These are phyloP conservation scores for Trypanosoma theileri DNA, from an alignment of 208 protist genomes.

Conservation along the genomic window DNA sequence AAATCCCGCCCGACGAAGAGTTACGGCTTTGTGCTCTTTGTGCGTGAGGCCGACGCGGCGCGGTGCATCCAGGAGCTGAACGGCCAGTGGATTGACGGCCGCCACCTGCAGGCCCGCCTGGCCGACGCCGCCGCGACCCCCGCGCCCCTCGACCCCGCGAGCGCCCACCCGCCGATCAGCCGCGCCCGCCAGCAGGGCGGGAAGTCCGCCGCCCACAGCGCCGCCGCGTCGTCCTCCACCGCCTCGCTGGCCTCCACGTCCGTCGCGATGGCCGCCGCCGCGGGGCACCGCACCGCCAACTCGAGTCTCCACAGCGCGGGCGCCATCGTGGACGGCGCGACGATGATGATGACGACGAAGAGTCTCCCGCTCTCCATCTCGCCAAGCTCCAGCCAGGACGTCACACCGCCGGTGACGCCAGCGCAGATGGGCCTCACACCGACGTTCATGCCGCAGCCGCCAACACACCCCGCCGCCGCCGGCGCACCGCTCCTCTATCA, in stretches of 20 bases:
- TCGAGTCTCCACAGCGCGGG: slow-evolving; percentile 15
- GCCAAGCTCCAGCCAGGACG: slow-evolving; percentile 20
- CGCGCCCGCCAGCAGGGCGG: neutral
- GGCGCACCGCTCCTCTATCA: slow-evolving; percentile 1
- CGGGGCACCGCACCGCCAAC: neutral
- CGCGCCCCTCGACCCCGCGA: slow-evolving; percentile 31
- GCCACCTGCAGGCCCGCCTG: slow-evolving; percentile 58
- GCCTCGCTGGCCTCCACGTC: no score
- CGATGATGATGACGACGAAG: neutral
- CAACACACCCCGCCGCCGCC: neutral
- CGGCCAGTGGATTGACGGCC: slow-evolving; percentile 37
- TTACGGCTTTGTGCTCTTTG: slow-evolving; percentile 74
- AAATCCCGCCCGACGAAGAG: slow-evolving; percentile 56
- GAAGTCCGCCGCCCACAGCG: neutral
- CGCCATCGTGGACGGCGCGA: neutral
- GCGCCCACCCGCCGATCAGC: slow-evolving; percentile 24
- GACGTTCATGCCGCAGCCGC: neutral
- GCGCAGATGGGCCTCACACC: slow-evolving; percentile 10
- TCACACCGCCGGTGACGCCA: slow-evolving; percentile 20
- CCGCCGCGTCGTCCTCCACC: no score
- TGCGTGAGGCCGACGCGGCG: slow-evolving; percentile 49
- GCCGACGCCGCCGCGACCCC: slow-evolving; percentile 61
- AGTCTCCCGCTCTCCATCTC: slow-evolving; percentile 11
- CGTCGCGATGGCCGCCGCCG: no score
- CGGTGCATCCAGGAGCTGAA: slow-evolving; percentile 56